Evolutionary conservation across 495 filamentous ascomycete species (phyloP), one percentile per base, ranked within the genome.

Genomic region (Astrothelium macrocarpum): DNA sequence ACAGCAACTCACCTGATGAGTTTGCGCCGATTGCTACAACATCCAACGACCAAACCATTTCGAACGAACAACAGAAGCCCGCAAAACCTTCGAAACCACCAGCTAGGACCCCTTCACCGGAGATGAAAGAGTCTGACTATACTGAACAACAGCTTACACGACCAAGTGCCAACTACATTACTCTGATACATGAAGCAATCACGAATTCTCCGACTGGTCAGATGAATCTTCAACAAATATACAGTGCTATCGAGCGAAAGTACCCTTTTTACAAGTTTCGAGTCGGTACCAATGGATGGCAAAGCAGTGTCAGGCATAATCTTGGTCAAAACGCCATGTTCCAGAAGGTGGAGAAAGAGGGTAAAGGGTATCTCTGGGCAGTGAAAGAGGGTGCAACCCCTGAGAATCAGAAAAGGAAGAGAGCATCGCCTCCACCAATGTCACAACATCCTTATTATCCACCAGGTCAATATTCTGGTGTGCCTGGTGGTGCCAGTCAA

Each of bases 251-350:
- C 65, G 87, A 90, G 75, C 77, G 86, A 70, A 89, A 88, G 69
- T 96, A 95, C 70, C 95, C 94, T 0, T 96, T 84, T 74, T 98
- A 90, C 75, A 90, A 89, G 65, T 89, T 97, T 74, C 84, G 83
- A 62, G 85, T 85, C 32, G 78, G 80, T 43, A 93, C 90, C 5
- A 88, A 86, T 66, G 94, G 94, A 16, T 98, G 94, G 94, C 93
- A 97, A 71, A 96, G 91, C 67, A 96, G 91, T 76, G 91, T 98
- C 25, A 87, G 94, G 3, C 94, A 98, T 74, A 98, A 98, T 65
- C 81, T 98, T 29, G 89, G 90, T 36, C 91, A 94, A 62, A 89
- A 95, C 70, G 81, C 86, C 59, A 86, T 91, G 26, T 98, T 98
- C 73, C 81, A 83, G 71, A 95, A 95, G 71, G 88, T 90, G 45